Evolutionary conservation across 2,329 filamentous ascomycete genomes (phyloP), one percentile per base, ranked within the genome.

Genomic region (Catunica adiposa): DNA sequence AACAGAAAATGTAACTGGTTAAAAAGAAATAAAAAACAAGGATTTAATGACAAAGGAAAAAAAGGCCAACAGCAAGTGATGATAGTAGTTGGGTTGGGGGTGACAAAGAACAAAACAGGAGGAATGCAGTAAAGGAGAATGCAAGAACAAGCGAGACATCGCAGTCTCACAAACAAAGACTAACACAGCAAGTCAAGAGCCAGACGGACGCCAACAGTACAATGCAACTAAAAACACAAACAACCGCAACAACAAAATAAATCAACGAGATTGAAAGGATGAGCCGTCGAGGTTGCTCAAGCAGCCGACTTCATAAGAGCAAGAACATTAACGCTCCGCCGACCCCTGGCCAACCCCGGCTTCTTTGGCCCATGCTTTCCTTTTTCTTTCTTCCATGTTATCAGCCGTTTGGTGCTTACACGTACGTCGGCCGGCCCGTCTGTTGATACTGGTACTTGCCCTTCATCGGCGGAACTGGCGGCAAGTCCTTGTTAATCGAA

Each of bases 401-500:
- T 48, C 47, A 31, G 46, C 37, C 44, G 26, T 31, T 31, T 34
- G 11, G 11, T 34, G 11, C 25, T 34, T 57, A 57, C 47, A 57
- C 54, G 51, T 58, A 56, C 54, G 56, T 46, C 51, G 55, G n/a
- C 42, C 47, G 51, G 25, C 34, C 46, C 37, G 34, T 48, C 48
- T 54, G 53, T 31, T 59, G 56, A 50, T 62, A 7, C 40, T 29
- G 48, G 23, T 34, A n/a, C 25, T 25, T 15, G 22, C n/a, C 23
- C 47, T 26, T 26, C 38, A 48, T 61, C 48, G 58, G 59, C 1
- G 79, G 79, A 47, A 83, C 64, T 2, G 78, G 76, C 5, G 79
- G 79, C 50, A 82, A 65, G 9, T 73, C 72, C 67, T 83, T 83
- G 61, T 82, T 76, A 46, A 82, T 67, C 60, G 78, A 80, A 42